Evolutionary conservation across 228 moss, liverwort and hornwort species (phyloP).

Genomic region (Sphagnum magellanicum): DNA sequence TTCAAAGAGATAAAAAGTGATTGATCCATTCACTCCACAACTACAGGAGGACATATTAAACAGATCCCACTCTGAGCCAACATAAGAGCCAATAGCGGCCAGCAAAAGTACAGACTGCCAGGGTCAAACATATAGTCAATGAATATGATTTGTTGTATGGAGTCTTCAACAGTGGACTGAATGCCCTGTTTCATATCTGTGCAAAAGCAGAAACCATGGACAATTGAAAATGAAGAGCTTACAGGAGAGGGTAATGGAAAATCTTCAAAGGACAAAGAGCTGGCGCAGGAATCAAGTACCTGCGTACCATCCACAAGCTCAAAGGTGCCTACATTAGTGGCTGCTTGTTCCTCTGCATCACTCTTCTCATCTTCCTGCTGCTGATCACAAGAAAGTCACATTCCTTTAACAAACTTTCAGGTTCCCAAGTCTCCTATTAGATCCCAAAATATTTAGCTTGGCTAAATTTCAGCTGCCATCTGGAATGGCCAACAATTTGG

Average conservation of each 20-base stretch:
- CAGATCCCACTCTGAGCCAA: no score
- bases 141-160: no score
- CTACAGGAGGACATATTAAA: no score
- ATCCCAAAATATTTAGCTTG: no score
- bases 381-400: conserved; percentile 12
- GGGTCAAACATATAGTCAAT: no score
- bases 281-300: conserved; percentile 59
- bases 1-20: no score
- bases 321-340: conserved; percentile 90
- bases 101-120: no score
- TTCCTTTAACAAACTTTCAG: background rate
- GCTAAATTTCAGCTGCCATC: no score
- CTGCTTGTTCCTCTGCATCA: conserved; percentile 63
- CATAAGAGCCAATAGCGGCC: no score
- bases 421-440: background rate
- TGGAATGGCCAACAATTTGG: no score
- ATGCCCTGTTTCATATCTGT: background rate
- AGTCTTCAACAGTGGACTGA: no score
- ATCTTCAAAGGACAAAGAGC: conserved; percentile 26
- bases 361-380: conserved; percentile 27
- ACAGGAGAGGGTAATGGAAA: conserved; percentile 28
- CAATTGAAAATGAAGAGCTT: conserved; percentile 30
- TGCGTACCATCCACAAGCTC: conserved; percentile 97
- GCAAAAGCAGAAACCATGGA: background rate
- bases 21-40: no score